These are phyloP conservation scores for Chlorella vulgaris DNA, from an alignment of 139 green algal genomes.

Conservation along the genomic window DNA sequence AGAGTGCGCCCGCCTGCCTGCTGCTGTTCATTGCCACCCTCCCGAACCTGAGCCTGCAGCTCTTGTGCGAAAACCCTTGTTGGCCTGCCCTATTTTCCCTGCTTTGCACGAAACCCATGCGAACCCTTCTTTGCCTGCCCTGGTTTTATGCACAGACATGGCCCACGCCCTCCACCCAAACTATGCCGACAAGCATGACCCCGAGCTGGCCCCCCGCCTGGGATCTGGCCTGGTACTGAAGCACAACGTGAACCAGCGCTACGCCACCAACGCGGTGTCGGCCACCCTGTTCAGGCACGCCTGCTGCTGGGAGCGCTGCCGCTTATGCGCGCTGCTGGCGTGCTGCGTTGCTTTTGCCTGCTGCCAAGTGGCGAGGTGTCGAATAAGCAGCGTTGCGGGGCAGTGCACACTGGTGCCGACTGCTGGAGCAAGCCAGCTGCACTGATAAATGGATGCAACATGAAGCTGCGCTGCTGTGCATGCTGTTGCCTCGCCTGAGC, in stretches of 20 bases:
- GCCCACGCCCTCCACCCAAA: conserved; percentile 96
- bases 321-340: background rate
- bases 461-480: too few species aligned
- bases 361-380: too few species aligned
- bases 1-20: background rate
- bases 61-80: too few species aligned
- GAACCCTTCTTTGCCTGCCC: background rate
- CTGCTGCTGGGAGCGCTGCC: background rate
- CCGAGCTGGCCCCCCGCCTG: conserved; percentile 73
- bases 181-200: conserved; percentile 75
- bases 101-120: too few species aligned
- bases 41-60: background rate
- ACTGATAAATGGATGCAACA: too few species aligned
- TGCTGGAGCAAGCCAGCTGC: too few species aligned
- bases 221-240: conserved; percentile 90
- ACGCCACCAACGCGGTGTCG: conserved; percentile 88
- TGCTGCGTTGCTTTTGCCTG: background rate
- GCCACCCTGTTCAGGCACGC: conserved; percentile 82
- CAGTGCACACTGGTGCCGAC: background rate
- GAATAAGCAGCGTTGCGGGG: background rate
- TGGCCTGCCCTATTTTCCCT: background rate
- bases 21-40: background rate
- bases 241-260: conserved; percentile 97
- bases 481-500: too few species aligned
- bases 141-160: conserved; percentile 91